Evolutionary conservation across 495 filamentous ascomycete genomes (phyloP).

Genomic region (Talaromyces borbonicus): DNA sequence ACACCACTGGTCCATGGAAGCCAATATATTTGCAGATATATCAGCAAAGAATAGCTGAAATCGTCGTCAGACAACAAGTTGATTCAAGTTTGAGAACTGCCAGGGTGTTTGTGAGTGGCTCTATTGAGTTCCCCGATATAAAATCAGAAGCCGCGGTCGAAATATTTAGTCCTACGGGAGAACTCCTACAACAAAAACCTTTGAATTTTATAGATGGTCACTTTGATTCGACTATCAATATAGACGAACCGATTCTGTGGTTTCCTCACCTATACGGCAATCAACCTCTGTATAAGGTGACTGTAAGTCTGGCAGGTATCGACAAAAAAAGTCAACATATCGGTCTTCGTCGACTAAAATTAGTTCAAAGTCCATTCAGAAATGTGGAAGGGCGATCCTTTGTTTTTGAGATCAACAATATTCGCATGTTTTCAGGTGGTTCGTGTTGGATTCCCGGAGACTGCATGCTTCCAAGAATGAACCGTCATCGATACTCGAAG

Average conservation of each 20-base stretch:
- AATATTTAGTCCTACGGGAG: not conserved
- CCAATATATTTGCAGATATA: slow-evolving; percentile 60
- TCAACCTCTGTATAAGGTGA: slow-evolving; percentile 57
- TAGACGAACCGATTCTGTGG: slow-evolving; percentile 55
- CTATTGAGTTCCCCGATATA: slow-evolving; percentile 13
- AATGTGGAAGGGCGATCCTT: slow-evolving; percentile 52
- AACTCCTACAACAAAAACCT: too few species aligned
- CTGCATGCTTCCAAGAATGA: slow-evolving; percentile 54
- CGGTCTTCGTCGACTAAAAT: slow-evolving; percentile 50
- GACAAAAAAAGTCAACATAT: slow-evolving; percentile 39
- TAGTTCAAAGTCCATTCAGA: slow-evolving; percentile 44
- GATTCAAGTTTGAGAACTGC: slow-evolving; percentile 31
- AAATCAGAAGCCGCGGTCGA: not conserved
- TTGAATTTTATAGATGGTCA: not conserved
- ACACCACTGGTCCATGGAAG: slow-evolving; percentile 65
- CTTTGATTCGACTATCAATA: not conserved
- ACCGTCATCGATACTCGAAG: slow-evolving; percentile 44
- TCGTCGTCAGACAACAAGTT: slow-evolving; percentile 35
- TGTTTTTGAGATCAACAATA: slow-evolving; percentile 61
- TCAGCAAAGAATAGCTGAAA: slow-evolving; percentile 44
- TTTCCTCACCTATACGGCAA: slow-evolving; percentile 64
- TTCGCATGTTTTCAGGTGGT: slow-evolving; percentile 59
- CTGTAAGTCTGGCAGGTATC: slow-evolving; percentile 14
- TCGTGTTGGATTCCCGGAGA: slow-evolving; percentile 69
- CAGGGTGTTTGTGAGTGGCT: slow-evolving; percentile 42